Percentiles rank a stretch among this genome's conserved stretches.
phyloP scores from a whole-genome alignment of 2,329 filamentous ascomycete genomes.

The Colletotrichum shisoi region DNA sequence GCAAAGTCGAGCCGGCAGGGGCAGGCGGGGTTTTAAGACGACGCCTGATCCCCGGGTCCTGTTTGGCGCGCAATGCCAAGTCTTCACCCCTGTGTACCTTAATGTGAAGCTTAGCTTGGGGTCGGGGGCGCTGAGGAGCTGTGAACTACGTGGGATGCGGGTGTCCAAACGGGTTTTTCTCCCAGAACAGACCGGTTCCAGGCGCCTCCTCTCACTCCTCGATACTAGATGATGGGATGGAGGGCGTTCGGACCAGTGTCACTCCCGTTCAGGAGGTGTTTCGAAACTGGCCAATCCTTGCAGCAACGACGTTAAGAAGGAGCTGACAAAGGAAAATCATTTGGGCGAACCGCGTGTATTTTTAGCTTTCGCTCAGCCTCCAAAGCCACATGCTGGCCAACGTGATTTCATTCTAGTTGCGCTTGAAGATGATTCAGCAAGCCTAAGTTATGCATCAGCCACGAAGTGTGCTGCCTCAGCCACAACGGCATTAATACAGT shows the following conservation, averaged over 20 bases:
- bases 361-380: not conserved
- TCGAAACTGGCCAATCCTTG: conserved; percentile 36
- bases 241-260: conserved; percentile 32
- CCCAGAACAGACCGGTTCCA: conserved; percentile 23
- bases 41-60: conserved; percentile 13
- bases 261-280: conserved; percentile 34
- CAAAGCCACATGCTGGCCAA: not conserved
- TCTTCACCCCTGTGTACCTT: conserved; percentile 36
- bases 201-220: conserved; percentile 13
- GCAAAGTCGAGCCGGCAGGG: conserved; percentile 35
- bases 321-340: conserved; percentile 25
- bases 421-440: too few species aligned
- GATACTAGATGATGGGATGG: conserved; percentile 25
- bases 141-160: conserved; percentile 10
- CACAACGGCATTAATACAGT: not conserved
- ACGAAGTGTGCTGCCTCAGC: not conserved
- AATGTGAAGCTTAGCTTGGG: conserved; percentile 33
- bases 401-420: too few species aligned
- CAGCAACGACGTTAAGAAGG: conserved; percentile 5
- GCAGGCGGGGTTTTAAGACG: conserved; percentile 10
- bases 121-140: conserved; percentile 7
- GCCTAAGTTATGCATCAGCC: too few species aligned
- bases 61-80: conserved; percentile 27
- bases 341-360: conserved; percentile 26
- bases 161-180: not conserved